These are phyloP conservation scores for Erysimum cheiranthoides DNA, from an alignment of 345 rosid genomes.

Conservation along the genomic window DNA sequence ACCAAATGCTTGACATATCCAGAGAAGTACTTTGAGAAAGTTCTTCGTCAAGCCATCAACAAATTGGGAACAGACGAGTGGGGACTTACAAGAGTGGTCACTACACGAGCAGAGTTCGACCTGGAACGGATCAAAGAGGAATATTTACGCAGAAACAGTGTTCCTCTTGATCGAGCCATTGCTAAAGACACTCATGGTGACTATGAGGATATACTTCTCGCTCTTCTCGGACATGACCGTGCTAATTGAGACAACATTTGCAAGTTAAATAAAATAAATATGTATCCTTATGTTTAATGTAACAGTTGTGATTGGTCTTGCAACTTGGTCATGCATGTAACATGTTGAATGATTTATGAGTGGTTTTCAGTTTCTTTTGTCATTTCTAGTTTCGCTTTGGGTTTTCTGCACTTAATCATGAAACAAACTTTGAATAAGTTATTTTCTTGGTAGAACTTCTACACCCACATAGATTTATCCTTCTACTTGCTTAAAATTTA, in stretches of 20 bases:
- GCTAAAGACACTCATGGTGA: constrained; percentile 78
- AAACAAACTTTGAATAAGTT: too few relatives aligned
- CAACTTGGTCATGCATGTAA: constrained; percentile 12
- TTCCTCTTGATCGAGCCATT: constrained; percentile 71
- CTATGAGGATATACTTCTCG: constrained; percentile 77
- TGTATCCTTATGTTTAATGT: constrained; percentile 18
- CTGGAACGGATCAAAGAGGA: constrained; percentile 84
- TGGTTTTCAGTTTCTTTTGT: constrained; percentile 9
- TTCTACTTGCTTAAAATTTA: too few relatives aligned
- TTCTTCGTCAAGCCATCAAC: constrained; percentile 72
- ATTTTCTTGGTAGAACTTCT: too few relatives aligned
- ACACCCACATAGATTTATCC: too few relatives aligned
- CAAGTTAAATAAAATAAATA: not conserved
- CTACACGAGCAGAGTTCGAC: constrained; percentile 84
- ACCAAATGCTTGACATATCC: constrained; percentile 80
- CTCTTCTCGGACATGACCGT: constrained; percentile 69
- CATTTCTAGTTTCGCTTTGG: not conserved
- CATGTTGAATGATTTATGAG: constrained; percentile 26
- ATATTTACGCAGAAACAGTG: constrained; percentile 72
- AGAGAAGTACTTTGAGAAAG: constrained; percentile 84
- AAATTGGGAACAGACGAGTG: constrained; percentile 82
- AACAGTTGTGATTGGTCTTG: constrained; percentile 24
- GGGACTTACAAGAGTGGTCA: constrained; percentile 79
- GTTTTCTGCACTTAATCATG: not conserved
- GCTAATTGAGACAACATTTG: constrained; percentile 43